Percentiles rank a stretch among this genome's conserved stretches.
phyloP scores from a whole-genome alignment of 305 asterid genomes.

The Fraxinus albicans region DNA sequence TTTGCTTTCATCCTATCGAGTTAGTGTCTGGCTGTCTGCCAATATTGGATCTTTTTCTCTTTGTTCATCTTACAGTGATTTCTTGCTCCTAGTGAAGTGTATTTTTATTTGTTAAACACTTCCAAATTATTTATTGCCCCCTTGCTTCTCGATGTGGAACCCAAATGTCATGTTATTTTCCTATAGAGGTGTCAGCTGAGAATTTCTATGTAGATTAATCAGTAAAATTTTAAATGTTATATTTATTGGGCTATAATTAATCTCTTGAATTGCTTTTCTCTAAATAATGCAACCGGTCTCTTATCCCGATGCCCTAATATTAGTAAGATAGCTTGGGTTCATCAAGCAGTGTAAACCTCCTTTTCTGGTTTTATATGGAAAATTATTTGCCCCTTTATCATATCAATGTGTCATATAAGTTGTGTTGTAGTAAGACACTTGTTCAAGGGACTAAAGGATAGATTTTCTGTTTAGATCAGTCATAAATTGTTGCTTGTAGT shows the following conservation, averaged over 20 bases:
- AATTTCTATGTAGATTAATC: not conserved
- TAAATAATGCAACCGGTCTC: not conserved
- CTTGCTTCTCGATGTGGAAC: not conserved
- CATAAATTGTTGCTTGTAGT: not conserved
- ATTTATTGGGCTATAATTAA: not conserved
- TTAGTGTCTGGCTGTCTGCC: not conserved
- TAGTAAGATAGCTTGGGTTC: not conserved
- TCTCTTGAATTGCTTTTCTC: not conserved
- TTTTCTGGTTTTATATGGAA: slow-evolving; percentile 11
- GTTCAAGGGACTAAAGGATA: not conserved
- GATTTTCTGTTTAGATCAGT: not conserved
- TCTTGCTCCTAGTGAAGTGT: not conserved
- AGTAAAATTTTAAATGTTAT: not conserved
- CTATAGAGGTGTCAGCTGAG: slow-evolving; percentile 10
- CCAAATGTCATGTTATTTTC: slow-evolving; percentile 4
- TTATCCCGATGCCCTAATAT: slow-evolving; percentile 5
- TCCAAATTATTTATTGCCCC: not conserved
- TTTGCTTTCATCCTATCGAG: slow-evolving; percentile 15
- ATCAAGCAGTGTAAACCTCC: slow-evolving; percentile 9
- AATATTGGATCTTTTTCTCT: not conserved
- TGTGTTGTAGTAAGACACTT: not conserved
- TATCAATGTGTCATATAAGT: not conserved
- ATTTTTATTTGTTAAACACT: not conserved
- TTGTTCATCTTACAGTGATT: not conserved
- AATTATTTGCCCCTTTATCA: slow-evolving; percentile 1